phyloP scores from a whole-genome alignment of 441 rosid species.

The Gossypium schwendimanii region DNA sequence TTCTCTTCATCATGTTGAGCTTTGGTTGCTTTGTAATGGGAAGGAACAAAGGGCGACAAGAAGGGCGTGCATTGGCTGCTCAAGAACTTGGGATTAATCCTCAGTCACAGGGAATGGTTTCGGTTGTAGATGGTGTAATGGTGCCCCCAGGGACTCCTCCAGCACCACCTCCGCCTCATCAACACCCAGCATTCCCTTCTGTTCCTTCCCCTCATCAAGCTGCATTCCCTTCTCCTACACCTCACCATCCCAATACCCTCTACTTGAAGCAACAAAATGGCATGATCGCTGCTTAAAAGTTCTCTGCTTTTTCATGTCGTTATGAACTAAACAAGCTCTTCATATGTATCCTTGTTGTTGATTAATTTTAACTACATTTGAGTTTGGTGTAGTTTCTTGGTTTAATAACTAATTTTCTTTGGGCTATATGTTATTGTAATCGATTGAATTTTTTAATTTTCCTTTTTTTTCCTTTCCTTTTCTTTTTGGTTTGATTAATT shows the following conservation, averaged over 20 bases:
- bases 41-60: constrained; percentile 16
- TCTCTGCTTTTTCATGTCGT: neutral
- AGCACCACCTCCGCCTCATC: neutral
- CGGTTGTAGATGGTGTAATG: neutral
- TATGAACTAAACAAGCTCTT: neutral
- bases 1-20: constrained; percentile 1
- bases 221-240: constrained; percentile 12
- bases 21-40: constrained; percentile 11
- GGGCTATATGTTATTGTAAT: neutral
- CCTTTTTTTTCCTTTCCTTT: neutral
- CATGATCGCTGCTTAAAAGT: neutral
- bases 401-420: neutral
- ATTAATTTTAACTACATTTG: neutral
- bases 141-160: neutral
- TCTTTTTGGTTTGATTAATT: neutral
- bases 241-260: neutral
- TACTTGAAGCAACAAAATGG: constrained; percentile 19
- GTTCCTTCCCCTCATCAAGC: neutral
- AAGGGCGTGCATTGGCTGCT: constrained; percentile 11
- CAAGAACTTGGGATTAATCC: constrained; percentile 5
- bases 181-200: neutral
- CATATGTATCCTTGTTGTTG: neutral
- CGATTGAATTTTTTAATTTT: neutral
- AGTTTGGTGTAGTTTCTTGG: neutral
- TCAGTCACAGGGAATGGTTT: neutral